Conservation (phyloP, 345 rosid genomes). For the Arabis hirsuta region DNA sequence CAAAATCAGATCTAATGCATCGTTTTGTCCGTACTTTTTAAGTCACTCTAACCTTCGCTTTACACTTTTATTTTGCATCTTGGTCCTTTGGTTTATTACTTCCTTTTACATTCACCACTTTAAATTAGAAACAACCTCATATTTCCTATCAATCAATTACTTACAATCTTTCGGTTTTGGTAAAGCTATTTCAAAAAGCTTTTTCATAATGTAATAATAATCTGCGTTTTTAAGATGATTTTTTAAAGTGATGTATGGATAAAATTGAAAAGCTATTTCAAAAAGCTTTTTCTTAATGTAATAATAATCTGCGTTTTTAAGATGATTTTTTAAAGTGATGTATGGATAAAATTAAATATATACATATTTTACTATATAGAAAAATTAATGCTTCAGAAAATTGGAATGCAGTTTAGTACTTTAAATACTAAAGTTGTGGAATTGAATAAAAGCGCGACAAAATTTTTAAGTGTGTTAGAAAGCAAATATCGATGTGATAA, state of each 20-base stretch:
- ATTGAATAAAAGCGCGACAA: too few relatives aligned
- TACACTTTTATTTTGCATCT: conserved; percentile 20
- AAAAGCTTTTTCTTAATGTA: neutral
- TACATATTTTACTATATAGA: too few relatives aligned
- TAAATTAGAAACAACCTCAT: neutral
- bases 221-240: too few relatives aligned
- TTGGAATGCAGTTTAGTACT: too few relatives aligned
- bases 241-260: neutral
- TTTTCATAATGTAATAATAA: too few relatives aligned
- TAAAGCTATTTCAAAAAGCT: neutral
- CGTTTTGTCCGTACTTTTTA: conserved; percentile 37
- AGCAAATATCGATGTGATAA: too few relatives aligned
- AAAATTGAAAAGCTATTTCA: neutral
- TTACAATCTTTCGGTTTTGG: neutral
- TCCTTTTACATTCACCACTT: neutral
- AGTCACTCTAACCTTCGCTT: conserved; percentile 5
- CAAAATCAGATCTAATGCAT: conserved; percentile 11
- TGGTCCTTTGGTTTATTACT: neutral
- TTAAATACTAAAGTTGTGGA: too few relatives aligned
- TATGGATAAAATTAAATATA: neutral
- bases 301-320: too few relatives aligned
- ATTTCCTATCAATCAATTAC: neutral
- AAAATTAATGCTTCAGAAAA: too few relatives aligned
- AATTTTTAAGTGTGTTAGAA: too few relatives aligned
- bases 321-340: too few relatives aligned